Percentiles rank a stretch among this genome's conserved stretches.
phyloP scores from a whole-genome alignment of 2,329 filamentous ascomycete species.

The Fusarium sp. region DNA sequence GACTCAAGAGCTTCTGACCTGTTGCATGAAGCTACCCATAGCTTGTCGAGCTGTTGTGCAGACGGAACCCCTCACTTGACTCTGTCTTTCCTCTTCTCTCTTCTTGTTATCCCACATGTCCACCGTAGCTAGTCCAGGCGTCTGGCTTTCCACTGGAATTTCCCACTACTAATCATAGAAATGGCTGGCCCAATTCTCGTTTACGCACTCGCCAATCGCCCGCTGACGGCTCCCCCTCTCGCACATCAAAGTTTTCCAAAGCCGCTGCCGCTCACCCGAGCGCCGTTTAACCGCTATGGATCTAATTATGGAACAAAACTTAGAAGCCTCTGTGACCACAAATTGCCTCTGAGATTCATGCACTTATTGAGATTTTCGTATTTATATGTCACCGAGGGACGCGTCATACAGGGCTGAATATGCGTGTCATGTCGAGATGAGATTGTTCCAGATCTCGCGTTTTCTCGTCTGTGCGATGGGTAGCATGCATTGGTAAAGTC shows the following conservation, averaged over 20 bases:
- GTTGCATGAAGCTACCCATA: background rate
- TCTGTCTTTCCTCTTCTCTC: background rate
- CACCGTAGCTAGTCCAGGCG: background rate
- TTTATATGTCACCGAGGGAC: background rate
- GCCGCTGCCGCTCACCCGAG: slow-evolving; percentile 16
- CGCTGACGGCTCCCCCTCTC: slow-evolving; percentile 1
- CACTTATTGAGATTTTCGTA: background rate
- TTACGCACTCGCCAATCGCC: slow-evolving; percentile 12
- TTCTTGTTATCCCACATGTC: background rate
- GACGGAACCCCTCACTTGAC: background rate
- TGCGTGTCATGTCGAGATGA: background rate
- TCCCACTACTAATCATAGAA: slow-evolving; percentile 2
- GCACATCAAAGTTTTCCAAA: slow-evolving; percentile 12
- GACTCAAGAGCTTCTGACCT: background rate
- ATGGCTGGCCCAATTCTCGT: background rate
- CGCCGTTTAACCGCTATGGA: slow-evolving; percentile 14
- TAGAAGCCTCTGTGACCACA: background rate
- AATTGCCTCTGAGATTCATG: background rate
- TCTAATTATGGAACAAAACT: background rate
- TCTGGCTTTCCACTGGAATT: background rate
- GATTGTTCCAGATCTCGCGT: background rate
- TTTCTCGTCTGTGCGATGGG: background rate
- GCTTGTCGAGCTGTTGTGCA: background rate
- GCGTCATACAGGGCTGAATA: slow-evolving; percentile 23
- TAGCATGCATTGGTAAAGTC: background rate